Evolutionary conservation across 257 asterid genomes (phyloP).

Genomic region (Ajuga chamaepitys): DNA sequence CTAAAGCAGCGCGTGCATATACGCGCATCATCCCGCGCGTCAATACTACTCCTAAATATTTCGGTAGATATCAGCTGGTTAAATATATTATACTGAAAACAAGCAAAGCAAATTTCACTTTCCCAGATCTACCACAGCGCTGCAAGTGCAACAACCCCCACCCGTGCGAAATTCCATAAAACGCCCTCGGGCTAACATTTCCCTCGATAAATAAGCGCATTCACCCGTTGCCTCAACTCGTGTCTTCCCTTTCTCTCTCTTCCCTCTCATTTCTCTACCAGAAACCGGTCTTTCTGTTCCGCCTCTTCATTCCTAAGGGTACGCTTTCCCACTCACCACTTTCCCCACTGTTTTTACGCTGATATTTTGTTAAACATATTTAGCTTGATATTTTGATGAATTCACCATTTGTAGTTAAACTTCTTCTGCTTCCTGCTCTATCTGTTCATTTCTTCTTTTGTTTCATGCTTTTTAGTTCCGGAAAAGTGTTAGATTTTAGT

Average conservation of each 20-base stretch:
- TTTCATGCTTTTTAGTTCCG: not conserved
- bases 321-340: constrained; percentile 19
- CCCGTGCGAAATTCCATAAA: not conserved
- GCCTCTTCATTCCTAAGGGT: constrained; percentile 31
- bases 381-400: not conserved
- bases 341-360: not conserved
- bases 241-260: constrained; percentile 27
- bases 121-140: constrained; percentile 33
- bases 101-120: not conserved
- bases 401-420: not conserved
- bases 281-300: too few species aligned
- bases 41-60: too few species aligned
- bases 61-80: too few species aligned
- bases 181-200: not conserved
- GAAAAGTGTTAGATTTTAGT: constrained; percentile 1
- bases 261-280: not conserved
- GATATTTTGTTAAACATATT: too few species aligned
- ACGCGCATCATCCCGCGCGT: too few species aligned
- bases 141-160: constrained; percentile 5
- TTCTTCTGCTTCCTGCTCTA: not conserved
- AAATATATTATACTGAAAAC: not conserved
- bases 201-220: constrained; percentile 35
- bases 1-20: too few species aligned
- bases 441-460: not conserved
- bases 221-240: constrained; percentile 20